phyloP scores from a whole-genome alignment of 163 green algal species.

The Scenedesmus sp. region DNA sequence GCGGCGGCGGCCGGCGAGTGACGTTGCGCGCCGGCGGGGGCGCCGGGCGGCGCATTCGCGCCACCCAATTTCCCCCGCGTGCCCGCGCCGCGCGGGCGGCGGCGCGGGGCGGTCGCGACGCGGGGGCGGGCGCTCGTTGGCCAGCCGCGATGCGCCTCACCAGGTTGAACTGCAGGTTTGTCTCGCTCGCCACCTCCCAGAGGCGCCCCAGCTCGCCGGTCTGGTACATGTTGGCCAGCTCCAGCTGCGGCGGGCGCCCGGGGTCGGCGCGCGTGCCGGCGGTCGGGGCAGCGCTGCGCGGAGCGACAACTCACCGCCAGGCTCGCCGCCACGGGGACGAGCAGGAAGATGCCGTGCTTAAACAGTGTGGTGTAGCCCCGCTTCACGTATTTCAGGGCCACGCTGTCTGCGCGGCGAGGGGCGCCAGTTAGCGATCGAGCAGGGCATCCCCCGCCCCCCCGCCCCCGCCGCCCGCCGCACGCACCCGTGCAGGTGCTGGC shows the following conservation, averaged over 20 bases:
- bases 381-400: constrained; percentile 88
- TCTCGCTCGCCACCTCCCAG: constrained; percentile 66
- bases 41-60: too few species aligned
- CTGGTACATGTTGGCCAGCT: constrained; percentile 68
- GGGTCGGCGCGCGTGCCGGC: background rate
- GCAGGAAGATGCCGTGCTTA: constrained; percentile 1
- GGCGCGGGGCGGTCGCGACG: too few species aligned
- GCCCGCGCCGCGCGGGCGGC: too few species aligned
- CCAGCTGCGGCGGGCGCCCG: constrained; percentile 61
- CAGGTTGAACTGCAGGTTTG: constrained; percentile 87
- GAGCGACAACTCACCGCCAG: constrained; percentile 45
- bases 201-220: constrained; percentile 73
- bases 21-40: too few species aligned
- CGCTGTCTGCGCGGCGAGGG: too few species aligned
- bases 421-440: too few species aligned
- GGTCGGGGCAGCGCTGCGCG: background rate
- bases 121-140: too few species aligned
- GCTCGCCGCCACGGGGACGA: constrained; percentile 27
- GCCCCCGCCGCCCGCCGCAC: too few species aligned
- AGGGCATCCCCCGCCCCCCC: too few species aligned
- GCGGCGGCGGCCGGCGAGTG: too few species aligned
- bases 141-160: constrained; percentile 55
- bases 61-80: too few species aligned
- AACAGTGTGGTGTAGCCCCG: constrained; percentile 78
- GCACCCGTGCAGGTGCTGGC: too few species aligned